Evolutionary conservation across 306 rosid species (phyloP), one percentile per base, ranked within the genome.

Genomic region (Canavalia gladiata): DNA sequence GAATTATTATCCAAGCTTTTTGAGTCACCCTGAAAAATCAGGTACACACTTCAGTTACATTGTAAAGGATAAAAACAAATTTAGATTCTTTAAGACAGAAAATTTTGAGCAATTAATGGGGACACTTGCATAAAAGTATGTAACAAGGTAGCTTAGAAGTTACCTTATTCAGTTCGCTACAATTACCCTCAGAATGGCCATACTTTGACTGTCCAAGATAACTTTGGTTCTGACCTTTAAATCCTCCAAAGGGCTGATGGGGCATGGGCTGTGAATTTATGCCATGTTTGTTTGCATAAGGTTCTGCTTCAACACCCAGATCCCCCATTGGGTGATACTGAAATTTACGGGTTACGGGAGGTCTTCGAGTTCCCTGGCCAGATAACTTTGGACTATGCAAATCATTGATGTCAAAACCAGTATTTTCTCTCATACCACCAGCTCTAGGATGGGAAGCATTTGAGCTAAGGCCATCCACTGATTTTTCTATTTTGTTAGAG

Each of bases 321-420:
- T 88, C 93, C 81, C 97, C 97, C 97, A 95, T 92, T 8, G 97
- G 98, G 76, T 92, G 98, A 72, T 92, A 90, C 85, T 95, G 98
- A 85, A 92, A 91, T 83, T 89, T 91, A 77, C 91, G 92, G 69
- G 90, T 74, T 65, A 64, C 85, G 47, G 88, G 77, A 55, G 90
- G 86, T 82, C 82, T 92, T 81, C 84, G 91, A 88, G 83, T 86
- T 50, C 62, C 84, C 80, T 79, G 90, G 79, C 84, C 88, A 79
- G 92, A 80, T 58, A 78, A 83, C 74, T 88, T 91, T 60, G 92
- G 91, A 68, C 76, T 85, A 45, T 59, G 80, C 39, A 87, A 60
- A 75, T 90, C 92, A 80, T 87, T 86, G 35, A 89, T 89, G 85
- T 92, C 95, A 65, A 86, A 85, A 88, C 82, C 72, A 46, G 52